These are phyloP conservation scores for Pezicula neosporulosa DNA, from an alignment of 2,329 filamentous ascomycete genomes.

Conservation along the genomic window DNA sequence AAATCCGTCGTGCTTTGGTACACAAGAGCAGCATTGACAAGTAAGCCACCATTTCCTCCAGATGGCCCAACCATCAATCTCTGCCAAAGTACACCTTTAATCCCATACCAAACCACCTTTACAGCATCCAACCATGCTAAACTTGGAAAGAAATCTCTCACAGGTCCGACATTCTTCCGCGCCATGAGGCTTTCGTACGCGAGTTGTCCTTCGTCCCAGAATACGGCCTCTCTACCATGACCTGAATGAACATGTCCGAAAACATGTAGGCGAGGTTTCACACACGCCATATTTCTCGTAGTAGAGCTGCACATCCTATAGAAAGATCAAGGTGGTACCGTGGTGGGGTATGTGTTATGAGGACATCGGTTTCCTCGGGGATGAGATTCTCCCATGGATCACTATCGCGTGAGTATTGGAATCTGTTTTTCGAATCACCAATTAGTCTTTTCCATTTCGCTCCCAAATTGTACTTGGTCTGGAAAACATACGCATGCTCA, in stretches of 20 bases:
- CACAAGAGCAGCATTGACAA: constrained; percentile 53
- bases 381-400: constrained; percentile 61
- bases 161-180: constrained; percentile 28
- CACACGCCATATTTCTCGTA: constrained; percentile 56
- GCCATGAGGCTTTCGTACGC: constrained; percentile 28
- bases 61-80: constrained; percentile 48
- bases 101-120: constrained; percentile 47
- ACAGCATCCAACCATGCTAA: constrained; percentile 46
- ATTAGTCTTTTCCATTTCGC: constrained; percentile 3
- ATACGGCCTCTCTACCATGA: constrained; percentile 53
- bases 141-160: constrained; percentile 25
- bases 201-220: constrained; percentile 58
- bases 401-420: constrained; percentile 55
- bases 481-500: constrained; percentile 53
- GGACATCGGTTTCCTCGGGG: constrained; percentile 55
- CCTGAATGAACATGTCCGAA: constrained; percentile 66
- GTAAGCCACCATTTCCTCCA: constrained; percentile 42
- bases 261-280: constrained; percentile 58
- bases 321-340: constrained; percentile 48
- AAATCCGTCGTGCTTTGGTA: background rate
- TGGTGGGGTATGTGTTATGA: constrained; percentile 65
- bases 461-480: background rate
- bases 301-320: constrained; percentile 54
- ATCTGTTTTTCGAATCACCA: constrained; percentile 28
- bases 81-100: constrained; percentile 55